Conservation (phyloP, 2,329 filamentous ascomycete species). For the Colletotrichum noveboracense region DNA sequence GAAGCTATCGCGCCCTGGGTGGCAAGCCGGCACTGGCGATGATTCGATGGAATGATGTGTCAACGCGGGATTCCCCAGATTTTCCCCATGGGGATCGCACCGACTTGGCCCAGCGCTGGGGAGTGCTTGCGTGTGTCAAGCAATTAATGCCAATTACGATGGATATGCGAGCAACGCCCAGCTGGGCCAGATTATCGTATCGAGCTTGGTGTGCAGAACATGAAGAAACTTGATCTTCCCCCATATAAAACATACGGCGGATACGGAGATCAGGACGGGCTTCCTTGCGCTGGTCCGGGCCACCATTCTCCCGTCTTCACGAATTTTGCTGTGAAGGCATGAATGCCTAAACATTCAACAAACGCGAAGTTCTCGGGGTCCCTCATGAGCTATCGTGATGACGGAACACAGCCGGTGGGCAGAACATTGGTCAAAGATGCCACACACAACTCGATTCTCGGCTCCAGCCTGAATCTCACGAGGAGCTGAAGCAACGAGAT, state of each 20-base stretch:
- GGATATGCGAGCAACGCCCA: not conserved
- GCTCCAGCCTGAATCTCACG: not conserved
- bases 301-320: not conserved
- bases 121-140: not conserved
- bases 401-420: not conserved
- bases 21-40: not conserved
- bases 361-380: not conserved
- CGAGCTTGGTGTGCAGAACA: not conserved
- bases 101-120: not conserved
- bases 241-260: not conserved
- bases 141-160: not conserved
- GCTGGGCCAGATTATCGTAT: not conserved
- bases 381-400: not conserved
- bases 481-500: not conserved
- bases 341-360: not conserved
- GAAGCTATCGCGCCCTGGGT: not conserved
- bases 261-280: not conserved
- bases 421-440: not conserved
- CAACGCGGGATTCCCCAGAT: not conserved
- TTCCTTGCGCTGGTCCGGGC: not conserved
- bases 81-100: not conserved
- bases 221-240: not conserved
- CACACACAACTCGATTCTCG: not conserved
- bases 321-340: not conserved
- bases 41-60: not conserved